Evolutionary conservation across 192 early-diverging fungal species (phyloP).

Genomic region (Linnemannia schmuckeri): DNA sequence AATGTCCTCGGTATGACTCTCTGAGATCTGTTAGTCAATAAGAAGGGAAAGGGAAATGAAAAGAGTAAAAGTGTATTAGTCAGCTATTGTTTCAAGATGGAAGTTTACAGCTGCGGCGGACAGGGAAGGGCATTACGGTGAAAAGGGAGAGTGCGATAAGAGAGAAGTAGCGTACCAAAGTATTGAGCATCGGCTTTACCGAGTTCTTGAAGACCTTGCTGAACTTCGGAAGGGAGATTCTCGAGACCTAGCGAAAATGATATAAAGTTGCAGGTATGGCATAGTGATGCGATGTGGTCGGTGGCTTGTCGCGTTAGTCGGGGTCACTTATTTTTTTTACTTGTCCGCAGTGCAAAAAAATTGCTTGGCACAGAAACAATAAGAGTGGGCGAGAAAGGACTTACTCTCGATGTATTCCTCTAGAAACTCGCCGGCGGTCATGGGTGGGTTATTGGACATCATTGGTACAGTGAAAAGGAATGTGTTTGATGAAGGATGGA

Average conservation of each 20-base stretch:
- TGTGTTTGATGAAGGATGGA: not conserved
- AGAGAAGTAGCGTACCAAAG: slow-evolving; percentile 53
- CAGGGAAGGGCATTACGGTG: no score
- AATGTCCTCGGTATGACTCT: slow-evolving; percentile 55
- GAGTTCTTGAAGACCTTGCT: slow-evolving; percentile 66
- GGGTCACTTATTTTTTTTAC: slow-evolving; percentile 14
- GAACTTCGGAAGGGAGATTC: slow-evolving; percentile 67
- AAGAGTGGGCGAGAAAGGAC: not conserved
- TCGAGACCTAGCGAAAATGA: slow-evolving; percentile 57
- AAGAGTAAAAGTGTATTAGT: not conserved
- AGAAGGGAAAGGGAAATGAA: not conserved
- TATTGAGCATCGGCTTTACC: slow-evolving; percentile 64
- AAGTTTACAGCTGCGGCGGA: not conserved
- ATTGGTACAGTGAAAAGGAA: not conserved
- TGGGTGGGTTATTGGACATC: slow-evolving; percentile 34
- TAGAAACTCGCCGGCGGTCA: slow-evolving; percentile 62
- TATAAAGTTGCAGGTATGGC: not conserved
- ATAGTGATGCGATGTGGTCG: not conserved
- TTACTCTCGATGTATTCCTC: slow-evolving; percentile 72
- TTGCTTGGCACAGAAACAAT: not conserved
- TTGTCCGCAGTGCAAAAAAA: not conserved
- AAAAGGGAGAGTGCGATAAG: not conserved
- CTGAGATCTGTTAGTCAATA: slow-evolving; percentile 35
- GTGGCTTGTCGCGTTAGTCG: slow-evolving; percentile 2
- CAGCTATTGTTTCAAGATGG: not conserved